Conservation (phyloP, 108 stramenopile species). For the Discostella pseudostelligera region DNA sequence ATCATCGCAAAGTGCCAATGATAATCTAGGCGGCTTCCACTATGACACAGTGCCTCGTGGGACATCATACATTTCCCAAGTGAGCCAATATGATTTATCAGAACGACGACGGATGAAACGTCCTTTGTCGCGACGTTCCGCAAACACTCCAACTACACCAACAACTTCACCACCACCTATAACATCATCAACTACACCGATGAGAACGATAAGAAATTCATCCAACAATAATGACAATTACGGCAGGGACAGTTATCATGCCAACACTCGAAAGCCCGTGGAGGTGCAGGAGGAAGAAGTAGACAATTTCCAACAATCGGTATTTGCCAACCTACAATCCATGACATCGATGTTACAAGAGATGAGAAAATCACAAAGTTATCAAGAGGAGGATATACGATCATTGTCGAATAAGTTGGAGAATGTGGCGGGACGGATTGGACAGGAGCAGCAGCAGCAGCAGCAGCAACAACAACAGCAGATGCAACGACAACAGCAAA, state of each 20-base stretch:
- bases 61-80: slow-evolving; percentile 4
- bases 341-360: not conserved
- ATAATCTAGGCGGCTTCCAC: not conserved
- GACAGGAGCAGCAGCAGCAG: not conserved
- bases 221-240: not conserved
- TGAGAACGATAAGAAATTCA: not conserved
- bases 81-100: not conserved
- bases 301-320: not conserved
- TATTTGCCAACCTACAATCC: not conserved
- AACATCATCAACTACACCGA: not conserved
- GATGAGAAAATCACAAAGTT: not conserved
- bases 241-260: not conserved
- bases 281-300: not conserved
- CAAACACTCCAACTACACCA: not conserved
- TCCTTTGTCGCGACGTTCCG: not conserved
- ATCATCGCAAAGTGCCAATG: not conserved
- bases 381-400: not conserved
- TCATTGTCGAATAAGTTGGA: not conserved
- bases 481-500: not conserved
- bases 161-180: not conserved
- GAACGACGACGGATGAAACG: not conserved
- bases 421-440: not conserved
- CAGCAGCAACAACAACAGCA: not conserved
- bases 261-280: not conserved
- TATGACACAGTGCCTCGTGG: slow-evolving; percentile 5